Base-by-base conservation (phyloP, 2,329 filamentous ascomycete genomes). In the Fusarium redolens region DNA sequence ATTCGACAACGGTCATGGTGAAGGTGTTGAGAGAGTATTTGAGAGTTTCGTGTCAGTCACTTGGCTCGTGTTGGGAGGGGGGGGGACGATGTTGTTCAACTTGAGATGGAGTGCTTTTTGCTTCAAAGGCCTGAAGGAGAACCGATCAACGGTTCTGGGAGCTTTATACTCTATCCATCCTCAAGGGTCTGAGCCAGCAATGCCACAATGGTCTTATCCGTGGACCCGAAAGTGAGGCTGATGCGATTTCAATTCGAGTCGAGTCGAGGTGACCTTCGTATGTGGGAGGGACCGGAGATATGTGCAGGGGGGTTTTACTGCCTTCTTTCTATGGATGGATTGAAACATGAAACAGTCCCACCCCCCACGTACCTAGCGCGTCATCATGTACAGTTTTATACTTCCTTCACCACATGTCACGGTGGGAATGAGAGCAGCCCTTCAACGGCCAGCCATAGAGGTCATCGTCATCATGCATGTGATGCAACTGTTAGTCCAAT, bases 171-270 rank as follows among this genome's bases (percentile, higher is more conserved):
- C 60, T 48, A 55, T 40, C 50, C 62, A 69, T 69, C 35, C 20
- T 55, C 64, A 70, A 68, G 67, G 63, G 41, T 58, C 58, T 51
- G 43, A 54, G 40, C 45, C 59, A 69, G 64, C 65, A 66, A 74
- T 71, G 67, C 65, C 68, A 70, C 72, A 57, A 66, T 57, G 59
- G 61, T 61, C 54, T 65, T 54, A 66, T 64, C 33, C 25, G 68
- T 69, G 67, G 68, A 71, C 58, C 65, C 37, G 40, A 74, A 69
- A 76, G 67, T 75, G 70, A 75, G 75, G 77, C 72, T 77, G 69
- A 63, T 71, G 35, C 62, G 47, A 70, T 71, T 52, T 52, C 59
- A 37, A 52, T 40, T 65, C 59, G 30, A 51, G n/a, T 51, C n/a
- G 62, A 51, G 30, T 51, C n/a, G 62, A 63, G 37, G 38, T 43